Evolutionary conservation across 2,329 filamentous ascomycete species (phyloP), one percentile per base, ranked within the genome.

Genomic region (Venturiaceae sp.): DNA sequence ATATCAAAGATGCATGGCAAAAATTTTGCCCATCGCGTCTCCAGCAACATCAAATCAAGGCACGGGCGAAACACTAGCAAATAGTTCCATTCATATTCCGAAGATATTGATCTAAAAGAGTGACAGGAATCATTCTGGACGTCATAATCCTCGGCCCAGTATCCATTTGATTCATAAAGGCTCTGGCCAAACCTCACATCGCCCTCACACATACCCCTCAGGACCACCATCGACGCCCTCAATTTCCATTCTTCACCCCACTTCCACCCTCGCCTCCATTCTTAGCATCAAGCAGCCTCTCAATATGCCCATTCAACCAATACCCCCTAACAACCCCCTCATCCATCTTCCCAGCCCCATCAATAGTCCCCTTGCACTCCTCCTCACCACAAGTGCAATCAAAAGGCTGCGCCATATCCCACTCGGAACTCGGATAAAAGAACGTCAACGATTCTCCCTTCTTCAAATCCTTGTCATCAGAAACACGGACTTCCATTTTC

Each of bases 341-440:
- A 5, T 72, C 65, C 80, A 88, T 85, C 65, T 83, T 77, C 64
- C 75, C 78, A 13, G 86, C 86, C 16, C 86, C 86, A 46, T 73
- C 70, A 62, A 90, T 87, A 62, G 70, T 76, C 16, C 85, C 84
- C 56, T 78, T 77, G 72, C 86, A 90, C 21, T 74, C 72, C 0
- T 74, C 63, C 19, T 75, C 76, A 61, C 77, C 76, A 68, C 86
- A 90, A 60, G 80, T 74, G 68, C 86, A 90, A 60, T 80, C 72
- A 67, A 90, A 90, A 3, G 84, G 79, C 74, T 89, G 86, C 33
- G 83, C 82, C 86, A 90, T 88, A 66, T 77, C 66, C 85, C 85
- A 90, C 71, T 90, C 86, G 1, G 85, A 88, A 57, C 83, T 87
- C 3, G 86, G 85, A 65, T 90, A 90, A 72, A 89, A 90, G 74